Evolutionary conservation across 2,329 filamentous ascomycete genomes (phyloP), one percentile per base, ranked within the genome.

Genomic region (Ophiostoma tasmaniense): DNA sequence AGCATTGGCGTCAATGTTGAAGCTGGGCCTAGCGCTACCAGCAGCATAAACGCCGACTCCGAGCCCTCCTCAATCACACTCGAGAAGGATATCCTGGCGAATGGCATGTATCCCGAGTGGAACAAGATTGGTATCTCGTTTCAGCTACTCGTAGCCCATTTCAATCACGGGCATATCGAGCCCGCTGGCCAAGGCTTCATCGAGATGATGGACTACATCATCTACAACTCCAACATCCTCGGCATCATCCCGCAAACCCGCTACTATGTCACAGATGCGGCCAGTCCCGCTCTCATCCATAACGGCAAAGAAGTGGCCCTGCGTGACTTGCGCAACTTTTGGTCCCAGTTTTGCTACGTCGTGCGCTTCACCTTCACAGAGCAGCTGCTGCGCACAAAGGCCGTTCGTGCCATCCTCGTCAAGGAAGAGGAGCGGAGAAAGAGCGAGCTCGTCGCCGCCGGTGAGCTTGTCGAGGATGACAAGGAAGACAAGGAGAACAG

Each of bases 311-410:
- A 25, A 10, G 61, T 64, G 7, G 61, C 61, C 22, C 61, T 64
- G 33, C 61, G 61, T 2, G 61, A 64, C 20, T 8, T 22, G 3
- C 61, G 61, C 61, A 64, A 39, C 61, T 64, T 64, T 17, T 64
- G 61, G 61, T 3, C 61, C 1, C 61, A 64, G n/a, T 64, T 64
- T 20, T 64, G 37, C 20, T 64, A 64, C n/a, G 35, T 64, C 37
- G 20, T 33, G 20, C 61, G 61, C 61, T 64, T 22, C 10, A 10
- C 30, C 2, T 33, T 64, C 17, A 64, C 61, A 2, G 61, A 64
- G 61, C 61, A 64, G 33, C 33, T 64, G 33, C 20, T 64, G 61
- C 61, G 61, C 33, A 37, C 33, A n/a, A 64, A 64, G 20, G 61
- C 61, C 17, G 17, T 39, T 33, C 20, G 33, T 8, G 30, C 61